A percentile compares a stretch with the other conserved stretches of the same genome.
These are phyloP conservation scores for Candida frijolesensis DNA, from an alignment of 1,139 yeast species.

Conservation along the genomic window DNA sequence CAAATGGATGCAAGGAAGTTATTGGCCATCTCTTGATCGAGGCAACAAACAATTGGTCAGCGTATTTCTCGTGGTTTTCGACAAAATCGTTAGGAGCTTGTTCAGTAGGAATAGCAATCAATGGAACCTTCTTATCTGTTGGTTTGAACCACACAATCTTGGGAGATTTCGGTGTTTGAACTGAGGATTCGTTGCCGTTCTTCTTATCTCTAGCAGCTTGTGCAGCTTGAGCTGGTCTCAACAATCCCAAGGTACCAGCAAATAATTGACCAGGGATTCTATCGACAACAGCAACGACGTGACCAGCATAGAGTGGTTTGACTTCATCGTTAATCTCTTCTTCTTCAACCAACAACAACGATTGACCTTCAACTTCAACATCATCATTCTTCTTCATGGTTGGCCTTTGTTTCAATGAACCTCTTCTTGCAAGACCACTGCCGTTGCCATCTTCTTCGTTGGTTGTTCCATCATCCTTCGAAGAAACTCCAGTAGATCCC, in stretches of 20 bases:
- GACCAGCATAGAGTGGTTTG: slow-evolving; percentile 96
- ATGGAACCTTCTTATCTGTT: slow-evolving; percentile 94
- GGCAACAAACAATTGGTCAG: slow-evolving; percentile 85
- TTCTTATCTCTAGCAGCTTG: slow-evolving; percentile 75
- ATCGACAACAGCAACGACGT: slow-evolving; percentile 58
- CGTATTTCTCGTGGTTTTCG: slow-evolving; percentile 83
- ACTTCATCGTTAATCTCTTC: slow-evolving; percentile 92
- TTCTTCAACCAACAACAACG: slow-evolving; percentile 86
- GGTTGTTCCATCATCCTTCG: slow-evolving; percentile 20
- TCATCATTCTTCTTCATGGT: slow-evolving; percentile 98
- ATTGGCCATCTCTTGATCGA: slow-evolving; percentile 99
- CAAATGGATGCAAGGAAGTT: slow-evolving; percentile 96
- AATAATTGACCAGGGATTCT: slow-evolving; percentile 96
- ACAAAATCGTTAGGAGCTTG: slow-evolving; percentile 97
- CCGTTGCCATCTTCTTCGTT: slow-evolving; percentile 21
- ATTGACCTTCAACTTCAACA: slow-evolving; percentile 98
- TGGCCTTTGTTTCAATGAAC: slow-evolving; percentile 92
- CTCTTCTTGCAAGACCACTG: slow-evolving; percentile 69
- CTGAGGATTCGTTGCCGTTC: slow-evolving; percentile 51
- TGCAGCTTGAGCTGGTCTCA: slow-evolving; percentile 96
- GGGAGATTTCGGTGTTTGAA: slow-evolving; percentile 63
- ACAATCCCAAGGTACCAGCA: slow-evolving; percentile 87
- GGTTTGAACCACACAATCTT: slow-evolving; percentile 99
- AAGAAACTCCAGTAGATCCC: slow-evolving; percentile 21
- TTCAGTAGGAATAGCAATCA: slow-evolving; percentile 97